Base-by-base conservation (phyloP, 441 rosid species). In the Brassica hybrid region DNA sequence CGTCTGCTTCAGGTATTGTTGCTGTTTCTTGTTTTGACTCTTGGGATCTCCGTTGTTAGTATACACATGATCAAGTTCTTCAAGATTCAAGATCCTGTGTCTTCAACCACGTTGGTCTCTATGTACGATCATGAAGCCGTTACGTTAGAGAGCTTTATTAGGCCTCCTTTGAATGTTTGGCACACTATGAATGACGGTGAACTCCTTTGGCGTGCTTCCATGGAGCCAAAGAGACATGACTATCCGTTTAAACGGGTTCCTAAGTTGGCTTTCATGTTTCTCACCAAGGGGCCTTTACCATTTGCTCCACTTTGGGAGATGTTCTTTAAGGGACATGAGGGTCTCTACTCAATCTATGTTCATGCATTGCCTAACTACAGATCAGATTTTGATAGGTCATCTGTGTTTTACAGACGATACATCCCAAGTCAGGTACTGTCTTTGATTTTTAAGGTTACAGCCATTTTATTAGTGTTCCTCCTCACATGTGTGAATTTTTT, bases 381-480 rank as follows among this genome's bases (percentile, higher is more conserved):
- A 65, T 75, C 82, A 1, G 80, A 85, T 71, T 85, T 85, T 69
- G 71, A 92, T 0, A 27, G 76, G 19, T 81, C 92, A 8, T 95
- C 98, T 0, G 89, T 87, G 62, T 93, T 95, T 82, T 80, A 87
- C 82, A 67, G 48, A 78, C 83, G 97, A 81, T 88, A 93, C 60
- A 87, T 95, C 80, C 99, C 98, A 38, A 91, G 98, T 85, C 90
- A 94, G 97, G 99, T 94, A 89, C 64, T 59, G 32, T 59, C 34
- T 5, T 12, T 59, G 64, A 59, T 59, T 8, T 23, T 59, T 67
- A 12, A 56, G 52, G 1, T 1, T 23, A 1, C 23, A 17, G 4
- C 7, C 50, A 38, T 5, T 41, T 43, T 3, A 9, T 16, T 41
- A 9, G 19, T 69, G 27, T 50, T 73, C 16, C 56, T n/a, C n/a